A percentile compares a stretch with the other conserved stretches of the same genome.
Evolutionary conservation across 2,329 filamentous ascomycete genomes (phyloP).

Genomic region (Cordyceps cicadae): DNA sequence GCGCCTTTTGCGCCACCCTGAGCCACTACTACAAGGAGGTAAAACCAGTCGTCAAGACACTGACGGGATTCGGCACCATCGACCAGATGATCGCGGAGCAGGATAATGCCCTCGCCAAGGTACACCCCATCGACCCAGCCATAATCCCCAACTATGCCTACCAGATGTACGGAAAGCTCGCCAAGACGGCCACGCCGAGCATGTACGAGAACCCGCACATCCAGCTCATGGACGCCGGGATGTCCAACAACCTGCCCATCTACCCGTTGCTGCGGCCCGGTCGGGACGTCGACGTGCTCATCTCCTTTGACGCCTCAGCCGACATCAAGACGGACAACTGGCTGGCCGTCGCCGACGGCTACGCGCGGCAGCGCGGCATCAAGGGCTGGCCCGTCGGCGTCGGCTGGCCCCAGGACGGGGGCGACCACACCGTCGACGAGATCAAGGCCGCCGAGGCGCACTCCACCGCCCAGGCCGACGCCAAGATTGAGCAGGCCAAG

Average conservation of each 20-base stretch:
- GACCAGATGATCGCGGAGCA: constrained; percentile 77
- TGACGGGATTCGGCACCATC: constrained; percentile 67
- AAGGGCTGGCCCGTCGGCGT: constrained; percentile 91
- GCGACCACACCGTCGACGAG: constrained; percentile 37
- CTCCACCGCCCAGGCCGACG: constrained; percentile 50
- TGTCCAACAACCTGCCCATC: constrained; percentile 96
- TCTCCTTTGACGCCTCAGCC: constrained; percentile 90
- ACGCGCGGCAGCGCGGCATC: constrained; percentile 79
- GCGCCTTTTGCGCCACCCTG: constrained; percentile 89
- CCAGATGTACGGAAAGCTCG: constrained; percentile 68
- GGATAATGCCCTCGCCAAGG: constrained; percentile 77
- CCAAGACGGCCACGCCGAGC: constrained; percentile 67
- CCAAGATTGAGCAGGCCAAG: constrained; percentile 55
- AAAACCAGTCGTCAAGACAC: constrained; percentile 66
- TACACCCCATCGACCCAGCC: constrained; percentile 91
- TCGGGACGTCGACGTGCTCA: constrained; percentile 77
- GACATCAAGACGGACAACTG: constrained; percentile 94
- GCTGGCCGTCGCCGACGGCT: constrained; percentile 89
- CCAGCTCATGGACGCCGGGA: constrained; percentile 91
- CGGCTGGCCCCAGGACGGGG: constrained; percentile 71
- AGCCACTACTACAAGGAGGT: constrained; percentile 96
- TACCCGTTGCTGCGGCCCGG: constrained; percentile 88
- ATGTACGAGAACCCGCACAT: constrained; percentile 65
- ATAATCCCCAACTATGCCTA: constrained; percentile 83
- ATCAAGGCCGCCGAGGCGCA: constrained; percentile 58